Percentiles rank a stretch among this genome's conserved stretches.
Evolutionary conservation across 306 rosid species (phyloP).

Genomic region (Gleditsia sinensis): DNA sequence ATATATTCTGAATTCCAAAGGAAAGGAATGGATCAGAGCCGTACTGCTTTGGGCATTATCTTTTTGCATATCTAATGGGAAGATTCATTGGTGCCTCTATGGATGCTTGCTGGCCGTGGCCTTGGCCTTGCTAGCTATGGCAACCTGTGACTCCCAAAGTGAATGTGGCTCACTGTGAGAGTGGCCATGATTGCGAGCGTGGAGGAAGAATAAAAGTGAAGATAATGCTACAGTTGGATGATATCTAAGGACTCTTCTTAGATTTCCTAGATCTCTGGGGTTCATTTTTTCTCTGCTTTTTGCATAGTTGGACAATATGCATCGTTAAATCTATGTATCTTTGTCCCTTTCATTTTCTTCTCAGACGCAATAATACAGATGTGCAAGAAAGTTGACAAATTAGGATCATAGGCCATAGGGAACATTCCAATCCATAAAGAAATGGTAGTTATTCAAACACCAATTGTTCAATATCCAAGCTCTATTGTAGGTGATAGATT

Average conservation of each 20-base stretch:
- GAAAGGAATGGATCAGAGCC: slow-evolving; percentile 41
- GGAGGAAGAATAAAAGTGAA: slow-evolving; percentile 6
- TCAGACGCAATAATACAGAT: slow-evolving; percentile 26
- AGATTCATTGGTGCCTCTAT: slow-evolving; percentile 42
- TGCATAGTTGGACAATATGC: slow-evolving; percentile 9
- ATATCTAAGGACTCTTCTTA: slow-evolving; percentile 26
- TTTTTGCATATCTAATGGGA: slow-evolving; percentile 33
- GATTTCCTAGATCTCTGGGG: slow-evolving; percentile 32
- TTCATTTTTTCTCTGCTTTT: slow-evolving; percentile 22
- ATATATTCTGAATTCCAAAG: slow-evolving; percentile 23
- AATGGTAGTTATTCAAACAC: no score
- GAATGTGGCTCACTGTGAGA: slow-evolving; percentile 1
- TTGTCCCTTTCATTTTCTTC: slow-evolving; percentile 3
- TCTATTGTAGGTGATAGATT: no score
- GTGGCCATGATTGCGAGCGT: slow-evolving; percentile 29
- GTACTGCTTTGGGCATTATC: slow-evolving; percentile 46
- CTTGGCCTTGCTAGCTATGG: slow-evolving; percentile 12
- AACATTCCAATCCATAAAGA: slow-evolving; percentile 40
- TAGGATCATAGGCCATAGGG: slow-evolving; percentile 5
- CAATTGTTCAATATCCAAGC: no score
- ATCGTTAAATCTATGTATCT: neutral
- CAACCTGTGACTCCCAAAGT: slow-evolving; percentile 24
- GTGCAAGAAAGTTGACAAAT: slow-evolving; percentile 13
- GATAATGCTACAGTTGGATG: neutral
- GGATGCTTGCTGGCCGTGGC: slow-evolving; percentile 14